Base-by-base conservation (phyloP, 805 yeast species). In the Groenewaldozyma salmanticensis region DNA sequence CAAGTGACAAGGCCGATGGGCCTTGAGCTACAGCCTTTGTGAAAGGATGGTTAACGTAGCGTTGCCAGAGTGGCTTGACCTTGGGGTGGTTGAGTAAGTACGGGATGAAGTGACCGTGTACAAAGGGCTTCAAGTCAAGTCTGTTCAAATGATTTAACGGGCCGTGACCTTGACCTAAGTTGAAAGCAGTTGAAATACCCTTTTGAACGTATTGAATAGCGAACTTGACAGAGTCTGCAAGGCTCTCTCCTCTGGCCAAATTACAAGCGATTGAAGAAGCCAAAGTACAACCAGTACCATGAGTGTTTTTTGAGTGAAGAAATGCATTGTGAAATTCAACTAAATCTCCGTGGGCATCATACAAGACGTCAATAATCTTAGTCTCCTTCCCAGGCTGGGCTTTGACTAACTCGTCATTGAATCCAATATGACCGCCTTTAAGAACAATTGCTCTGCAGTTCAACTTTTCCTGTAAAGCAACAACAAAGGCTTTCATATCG, bases 271-370 rank as follows among this genome's bases (percentile, higher is more conserved):
- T 79, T 0, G 94, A 71, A 0, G 94, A 78, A 0, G 94, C 77
- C 38, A 87, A 65, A 0, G 95, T 82, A 60, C 96, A 87, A 1
- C 96, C 96, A 3, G 95, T 84, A 9, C 96, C 96, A 58, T 87
- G 96, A 1, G 84, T 76, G 52, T 79, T 74, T 2, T 60, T 58
- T 0, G 86, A 65, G 4, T 62, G 52, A 2, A 70, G 54, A 41
- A 54, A 69, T 1, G 57, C 60, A 16, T 80, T 77, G 39, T 65
- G 67, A 53, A 68, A 77, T 4, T 73, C 63, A 38, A 72, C 66
- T 50, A 72, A 61, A 11, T 80, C 66, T 4, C 53, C 50, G 6
- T 7, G 13, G 13, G 62, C 61, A 16, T 58, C 57, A 21, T 47
- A 57, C 13, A 52, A 52, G 22, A 52, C 53, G 44, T 56, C 63